phyloP scores from a whole-genome alignment of 2,329 filamentous ascomycete genomes.

The Cercospora berteroae region DNA sequence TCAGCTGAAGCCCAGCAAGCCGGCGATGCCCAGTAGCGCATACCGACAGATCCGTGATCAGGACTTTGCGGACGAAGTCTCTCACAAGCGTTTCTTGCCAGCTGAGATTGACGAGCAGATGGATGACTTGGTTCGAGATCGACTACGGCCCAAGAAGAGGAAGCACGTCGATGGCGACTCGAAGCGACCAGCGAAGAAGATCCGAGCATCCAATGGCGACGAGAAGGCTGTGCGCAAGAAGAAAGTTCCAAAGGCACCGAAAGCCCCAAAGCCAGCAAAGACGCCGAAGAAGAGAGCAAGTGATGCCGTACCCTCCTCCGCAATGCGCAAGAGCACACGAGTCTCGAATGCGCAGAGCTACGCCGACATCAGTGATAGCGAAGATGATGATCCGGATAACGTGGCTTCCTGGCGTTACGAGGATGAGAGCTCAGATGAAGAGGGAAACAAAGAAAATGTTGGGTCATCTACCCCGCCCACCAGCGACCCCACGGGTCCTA shows the following conservation, averaged over 20 bases:
- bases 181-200: slow-evolving; percentile 32
- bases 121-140: slow-evolving; percentile 70
- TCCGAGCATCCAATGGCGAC: slow-evolving; percentile 29
- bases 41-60: slow-evolving; percentile 75
- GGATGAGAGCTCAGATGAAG: slow-evolving; percentile 25
- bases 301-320: slow-evolving; percentile 41
- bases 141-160: slow-evolving; percentile 60
- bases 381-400: slow-evolving; percentile 38
- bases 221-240: slow-evolving; percentile 25
- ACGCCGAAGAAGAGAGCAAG: slow-evolving; percentile 38
- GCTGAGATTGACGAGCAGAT: slow-evolving; percentile 71
- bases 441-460: slow-evolving; percentile 31
- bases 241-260: slow-evolving; percentile 37
- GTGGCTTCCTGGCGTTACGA: slow-evolving; percentile 36
- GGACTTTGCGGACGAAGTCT: slow-evolving; percentile 76
- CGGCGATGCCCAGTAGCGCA: slow-evolving; percentile 74
- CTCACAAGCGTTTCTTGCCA: slow-evolving; percentile 79
- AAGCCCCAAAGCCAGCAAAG: slow-evolving; percentile 40
- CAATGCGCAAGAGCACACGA: slow-evolving; percentile 45
- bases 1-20: slow-evolving; percentile 76
- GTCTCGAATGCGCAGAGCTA: slow-evolving; percentile 45
- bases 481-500: slow-evolving; percentile 28
- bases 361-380: slow-evolving; percentile 44
- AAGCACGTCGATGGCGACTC: slow-evolving; percentile 31
- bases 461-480: slow-evolving; percentile 32